Base-by-base conservation (phyloP, 192 early-diverging fungal species). In the Ramicandelaber brevisporus region DNA sequence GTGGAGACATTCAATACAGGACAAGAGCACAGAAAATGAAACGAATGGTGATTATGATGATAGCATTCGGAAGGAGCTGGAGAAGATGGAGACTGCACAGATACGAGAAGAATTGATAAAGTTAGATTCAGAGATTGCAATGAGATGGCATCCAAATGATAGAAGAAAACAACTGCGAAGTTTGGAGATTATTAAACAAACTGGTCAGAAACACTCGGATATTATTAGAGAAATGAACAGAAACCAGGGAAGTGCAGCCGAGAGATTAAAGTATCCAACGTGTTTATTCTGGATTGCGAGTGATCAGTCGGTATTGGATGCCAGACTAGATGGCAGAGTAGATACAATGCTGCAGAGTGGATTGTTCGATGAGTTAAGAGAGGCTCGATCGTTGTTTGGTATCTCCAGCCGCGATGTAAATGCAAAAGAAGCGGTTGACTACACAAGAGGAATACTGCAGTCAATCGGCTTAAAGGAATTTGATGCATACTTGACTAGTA, bases 71-170 rank as follows among this genome's bases (percentile, higher is more conserved):
- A 44, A 59, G 21, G 59, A 71, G 33, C 46, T 98, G 14, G 33
- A 55, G 29, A 31, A 43, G 13, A 60, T 82, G 0, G 88, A n/a
- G n/a, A n/a, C n/a, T n/a, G n/a, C n/a, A n/a, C n/a, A n/a, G n/a
- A 13, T 33, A 37, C 29, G 20, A 44, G 45, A 59, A 20, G 59
- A 71, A 31, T 44, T 98, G 14, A 33, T 54, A 29, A 31, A 43
- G 13, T 59, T 82, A 0, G 88, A 95, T 46, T 77, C 85, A 3
- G 41, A 59, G 4, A 90, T 88, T 79, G 80, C 81, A 1, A 64
- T 63, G 24, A 65, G 63, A 14, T 89, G 92, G 85, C 88, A 95
- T 46, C 61, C 69, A 2, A 75, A 77, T 33, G 81, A 95, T 39
- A 58, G 61, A 27, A 48, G 92, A 26, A 92, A 78, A 32, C 68